These are phyloP conservation scores for Suillus bovinus DNA, from an alignment of 768 basidiomycete species.

Conservation along the genomic window DNA sequence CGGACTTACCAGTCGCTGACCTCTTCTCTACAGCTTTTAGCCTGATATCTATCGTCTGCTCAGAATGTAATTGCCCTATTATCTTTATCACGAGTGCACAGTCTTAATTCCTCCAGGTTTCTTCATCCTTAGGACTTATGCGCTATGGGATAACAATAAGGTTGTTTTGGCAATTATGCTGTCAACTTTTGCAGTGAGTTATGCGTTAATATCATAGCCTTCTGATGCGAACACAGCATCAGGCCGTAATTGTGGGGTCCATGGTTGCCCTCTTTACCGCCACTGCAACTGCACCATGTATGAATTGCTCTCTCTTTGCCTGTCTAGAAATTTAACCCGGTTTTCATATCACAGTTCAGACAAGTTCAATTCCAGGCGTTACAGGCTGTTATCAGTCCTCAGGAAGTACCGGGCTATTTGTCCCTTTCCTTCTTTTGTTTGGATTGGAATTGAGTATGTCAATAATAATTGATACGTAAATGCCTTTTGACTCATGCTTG, in stretches of 20 bases:
- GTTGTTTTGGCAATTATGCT: neutral
- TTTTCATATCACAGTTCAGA: neutral
- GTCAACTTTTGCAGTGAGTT: constrained; percentile 6
- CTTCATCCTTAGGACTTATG: constrained; percentile 9
- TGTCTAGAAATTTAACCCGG: neutral
- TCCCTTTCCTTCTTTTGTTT: constrained; percentile 9
- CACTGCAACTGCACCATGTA: neutral
- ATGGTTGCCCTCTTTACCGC: neutral
- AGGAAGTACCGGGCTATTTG: neutral
- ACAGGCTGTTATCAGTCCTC: neutral
- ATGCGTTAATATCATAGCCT: neutral
- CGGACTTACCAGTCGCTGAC: neutral
- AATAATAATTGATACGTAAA: neutral
- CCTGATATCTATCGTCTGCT: constrained; percentile 5
- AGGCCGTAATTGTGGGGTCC: neutral
- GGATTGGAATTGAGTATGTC: constrained; percentile 9
- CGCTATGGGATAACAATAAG: constrained; percentile 4
- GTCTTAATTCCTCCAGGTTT: constrained; percentile 3
- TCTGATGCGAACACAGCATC: neutral
- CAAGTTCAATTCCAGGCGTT: neutral
- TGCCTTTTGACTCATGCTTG: neutral
- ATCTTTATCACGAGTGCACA: neutral
- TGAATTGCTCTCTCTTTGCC: neutral
- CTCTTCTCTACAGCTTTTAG: neutral
- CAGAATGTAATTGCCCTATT: constrained; percentile 3